Conservation (phyloP, 192 early-diverging fungal genomes). For the Rhizoclosmatium sp. region DNA sequence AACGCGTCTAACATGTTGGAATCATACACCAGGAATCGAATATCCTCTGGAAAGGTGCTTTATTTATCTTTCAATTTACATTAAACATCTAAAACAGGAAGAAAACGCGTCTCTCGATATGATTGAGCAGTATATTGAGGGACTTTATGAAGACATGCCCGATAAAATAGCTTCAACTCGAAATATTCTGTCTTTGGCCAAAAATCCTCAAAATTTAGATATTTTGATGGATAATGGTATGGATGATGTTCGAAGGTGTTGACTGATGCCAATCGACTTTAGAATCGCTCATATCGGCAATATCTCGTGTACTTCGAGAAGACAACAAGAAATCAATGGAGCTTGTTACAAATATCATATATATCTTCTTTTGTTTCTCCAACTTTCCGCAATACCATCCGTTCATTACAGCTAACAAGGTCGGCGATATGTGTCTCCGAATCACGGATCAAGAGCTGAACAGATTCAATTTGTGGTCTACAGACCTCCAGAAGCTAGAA, state of each 20-base stretch:
- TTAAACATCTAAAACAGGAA: conserved; percentile 3
- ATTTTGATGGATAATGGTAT: conserved; percentile 52
- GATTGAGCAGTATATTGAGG: conserved; percentile 62
- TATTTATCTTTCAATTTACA: neutral
- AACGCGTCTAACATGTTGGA: conserved; percentile 18
- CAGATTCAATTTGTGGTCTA: conserved; percentile 54
- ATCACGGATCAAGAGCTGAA: conserved; percentile 58
- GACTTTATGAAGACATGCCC: conserved; percentile 62
- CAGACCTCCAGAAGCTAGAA: conserved; percentile 56
- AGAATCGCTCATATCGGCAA: conserved; percentile 58
- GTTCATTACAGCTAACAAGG: conserved; percentile 63
- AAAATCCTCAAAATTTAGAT: conserved; percentile 56
- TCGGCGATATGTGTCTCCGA: conserved; percentile 66
- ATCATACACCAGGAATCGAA: neutral
- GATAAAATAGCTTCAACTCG: conserved; percentile 59
- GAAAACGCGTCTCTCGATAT: conserved; percentile 47
- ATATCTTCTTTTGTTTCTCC: conserved; percentile 66
- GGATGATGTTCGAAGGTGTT: neutral
- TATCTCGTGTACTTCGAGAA: conserved; percentile 65
- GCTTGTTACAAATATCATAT: conserved; percentile 64
- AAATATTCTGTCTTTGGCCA: conserved; percentile 49
- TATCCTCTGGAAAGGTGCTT: conserved; percentile 1
- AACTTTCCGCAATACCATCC: conserved; percentile 61
- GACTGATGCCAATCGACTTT: neutral
- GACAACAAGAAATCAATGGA: conserved; percentile 59